These are phyloP conservation scores for Lyophyllum atratum DNA, from an alignment of 768 basidiomycete genomes.

Conservation along the genomic window DNA sequence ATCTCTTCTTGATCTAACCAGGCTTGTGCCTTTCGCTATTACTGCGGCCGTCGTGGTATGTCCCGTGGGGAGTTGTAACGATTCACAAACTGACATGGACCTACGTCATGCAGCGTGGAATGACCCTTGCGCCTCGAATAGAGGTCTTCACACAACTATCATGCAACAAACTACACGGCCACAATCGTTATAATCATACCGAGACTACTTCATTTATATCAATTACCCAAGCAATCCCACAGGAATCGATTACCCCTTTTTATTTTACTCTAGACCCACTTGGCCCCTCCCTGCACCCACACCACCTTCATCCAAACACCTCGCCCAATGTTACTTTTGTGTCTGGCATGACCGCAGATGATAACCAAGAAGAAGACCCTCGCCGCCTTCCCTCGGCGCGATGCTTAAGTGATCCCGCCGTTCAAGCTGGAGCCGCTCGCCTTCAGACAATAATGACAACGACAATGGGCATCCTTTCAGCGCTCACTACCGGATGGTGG, in stretches of 20 bases:
- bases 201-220: slow-evolving; percentile 15
- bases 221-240: slow-evolving; percentile 8
- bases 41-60: slow-evolving; percentile 65
- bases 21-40: slow-evolving; percentile 81
- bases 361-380: slow-evolving; percentile 36
- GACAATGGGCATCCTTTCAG: slow-evolving; percentile 77
- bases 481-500: slow-evolving; percentile 90
- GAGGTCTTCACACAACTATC: slow-evolving; percentile 81
- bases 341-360: slow-evolving; percentile 4
- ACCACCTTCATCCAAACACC: slow-evolving; percentile 4
- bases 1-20: slow-evolving; percentile 24
- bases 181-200: slow-evolving; percentile 45
- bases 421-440: slow-evolving; percentile 70
- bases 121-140: slow-evolving; percentile 81
- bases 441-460: slow-evolving; percentile 78
- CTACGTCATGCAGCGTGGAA: slow-evolving; percentile 61
- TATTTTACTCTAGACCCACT: slow-evolving; percentile 33
- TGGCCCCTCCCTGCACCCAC: slow-evolving; percentile 28
- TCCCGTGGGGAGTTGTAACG: slow-evolving; percentile 11
- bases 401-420: slow-evolving; percentile 51
- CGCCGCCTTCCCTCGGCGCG: slow-evolving; percentile 36
- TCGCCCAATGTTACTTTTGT: background rate
- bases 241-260: slow-evolving; percentile 17
- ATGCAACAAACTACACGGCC: slow-evolving; percentile 54
- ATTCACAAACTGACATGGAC: slow-evolving; percentile 11